Evolutionary conservation across 176 grass and related monocot species (phyloP).

Genomic region (Cenchrus purpureus): DNA sequence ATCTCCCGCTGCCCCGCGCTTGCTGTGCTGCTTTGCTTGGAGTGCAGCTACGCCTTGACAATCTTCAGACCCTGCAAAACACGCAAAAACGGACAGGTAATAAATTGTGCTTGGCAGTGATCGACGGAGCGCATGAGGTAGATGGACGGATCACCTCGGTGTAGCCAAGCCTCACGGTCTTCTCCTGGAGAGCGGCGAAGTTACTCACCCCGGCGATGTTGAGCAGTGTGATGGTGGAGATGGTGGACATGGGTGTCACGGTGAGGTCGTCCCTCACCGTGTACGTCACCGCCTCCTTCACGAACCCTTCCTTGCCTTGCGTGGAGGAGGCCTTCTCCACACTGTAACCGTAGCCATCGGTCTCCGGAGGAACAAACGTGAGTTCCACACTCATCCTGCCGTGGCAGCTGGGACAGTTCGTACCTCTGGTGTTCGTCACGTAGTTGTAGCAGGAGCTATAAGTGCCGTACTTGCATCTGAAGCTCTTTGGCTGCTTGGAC

Average conservation of each 20-base stretch:
- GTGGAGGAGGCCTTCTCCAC: too few species aligned
- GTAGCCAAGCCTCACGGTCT: neutral
- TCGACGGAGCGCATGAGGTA: too few species aligned
- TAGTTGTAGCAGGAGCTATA: neutral
- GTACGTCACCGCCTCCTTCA: slow-evolving; percentile 28
- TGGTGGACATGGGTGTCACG: slow-evolving; percentile 42
- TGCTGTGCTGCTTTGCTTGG: too few species aligned
- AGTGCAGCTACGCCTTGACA: slow-evolving; percentile 36
- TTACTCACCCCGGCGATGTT: slow-evolving; percentile 8
- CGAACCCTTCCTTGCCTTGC: too few species aligned
- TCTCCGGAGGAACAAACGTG: neutral
- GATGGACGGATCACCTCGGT: too few species aligned
- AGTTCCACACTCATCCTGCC: neutral
- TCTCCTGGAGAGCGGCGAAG: slow-evolving; percentile 19
- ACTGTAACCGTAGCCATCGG: neutral
- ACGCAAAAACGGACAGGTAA: neutral
- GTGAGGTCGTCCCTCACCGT: slow-evolving; percentile 23
- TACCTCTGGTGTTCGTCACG: neutral
- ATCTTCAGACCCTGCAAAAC: slow-evolving; percentile 41
- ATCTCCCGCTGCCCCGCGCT: too few species aligned
- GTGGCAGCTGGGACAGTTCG: neutral
- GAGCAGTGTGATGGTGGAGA: slow-evolving; percentile 42
- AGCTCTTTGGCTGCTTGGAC: too few species aligned
- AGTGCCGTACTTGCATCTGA: too few species aligned
- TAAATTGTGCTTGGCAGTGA: neutral